A percentile compares a stretch with the other conserved stretches of the same genome.
These are phyloP conservation scores for Rosa chinensis DNA, from an alignment of 306 rosid species.

Conservation along the genomic window DNA sequence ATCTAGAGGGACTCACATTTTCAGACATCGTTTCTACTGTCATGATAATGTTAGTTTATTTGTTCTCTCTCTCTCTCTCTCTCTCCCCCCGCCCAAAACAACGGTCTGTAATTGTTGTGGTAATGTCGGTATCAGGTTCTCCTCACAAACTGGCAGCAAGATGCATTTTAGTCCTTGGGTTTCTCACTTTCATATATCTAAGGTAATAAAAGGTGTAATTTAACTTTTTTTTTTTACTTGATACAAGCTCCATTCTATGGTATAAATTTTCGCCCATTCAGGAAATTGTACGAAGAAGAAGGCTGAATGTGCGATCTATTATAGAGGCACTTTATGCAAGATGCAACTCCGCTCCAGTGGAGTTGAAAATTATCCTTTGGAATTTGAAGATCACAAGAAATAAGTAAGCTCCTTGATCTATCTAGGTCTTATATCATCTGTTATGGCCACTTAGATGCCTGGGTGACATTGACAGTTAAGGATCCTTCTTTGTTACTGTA, in stretches of 20 bases:
- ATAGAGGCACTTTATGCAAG: conserved; percentile 48
- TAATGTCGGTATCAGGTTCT: conserved; percentile 38
- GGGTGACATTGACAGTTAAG: not conserved
- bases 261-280: conserved; percentile 24
- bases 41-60: conserved; percentile 56
- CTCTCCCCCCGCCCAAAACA: not conserved
- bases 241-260: conserved; percentile 1
- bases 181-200: conserved; percentile 77
- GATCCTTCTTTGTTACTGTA: not conserved
- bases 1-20: conserved; percentile 71
- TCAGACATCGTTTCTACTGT: conserved; percentile 64
- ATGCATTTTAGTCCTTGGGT: conserved; percentile 75
- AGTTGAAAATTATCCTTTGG: conserved; percentile 41
- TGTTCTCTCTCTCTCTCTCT: not conserved
- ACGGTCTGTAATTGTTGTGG: conserved; percentile 14
- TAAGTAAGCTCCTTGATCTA: conserved; percentile 52
- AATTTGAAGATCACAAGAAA: conserved; percentile 53
- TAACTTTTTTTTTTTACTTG: conserved; percentile 5
- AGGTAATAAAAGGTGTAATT: conserved; percentile 34
- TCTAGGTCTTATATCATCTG: conserved; percentile 14
- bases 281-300: conserved; percentile 58
- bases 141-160: conserved; percentile 42
- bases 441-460: not conserved
- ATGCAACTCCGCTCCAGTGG: conserved; percentile 37
- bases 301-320: conserved; percentile 55